Evolutionary conservation across 306 rosid genomes (phyloP), one percentile per base, ranked within the genome.

Genomic region (Heteromeles arbutifolia): DNA sequence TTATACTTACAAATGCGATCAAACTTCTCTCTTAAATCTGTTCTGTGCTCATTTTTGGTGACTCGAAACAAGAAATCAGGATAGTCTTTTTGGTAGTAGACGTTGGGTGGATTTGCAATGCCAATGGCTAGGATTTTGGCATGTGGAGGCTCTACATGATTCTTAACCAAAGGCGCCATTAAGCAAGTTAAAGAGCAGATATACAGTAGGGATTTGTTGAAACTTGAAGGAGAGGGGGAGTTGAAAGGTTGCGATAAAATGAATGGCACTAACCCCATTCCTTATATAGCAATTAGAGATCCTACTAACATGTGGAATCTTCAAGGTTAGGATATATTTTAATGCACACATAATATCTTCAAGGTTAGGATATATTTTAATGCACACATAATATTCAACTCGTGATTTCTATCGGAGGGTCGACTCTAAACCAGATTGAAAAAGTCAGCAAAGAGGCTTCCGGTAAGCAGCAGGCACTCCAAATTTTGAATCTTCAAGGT

Each of bases 1-100:
- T 3, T 14, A 37, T 14, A 48, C 79, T 75, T 85, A 83, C 88
- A 87, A 6, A 87, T 85, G 48, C 85, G 85, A 4, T 76, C 76
- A 11, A 87, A 44, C 70, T 78, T 82, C 9, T 12, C 34, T 13
- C 17, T 61, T 4, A 61, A 15, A 10, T 22, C 21, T 4, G 34
- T 61, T 8, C 4, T 26, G 18, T 61, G 34, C 4, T 61, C 34
- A 18, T 11, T 25, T 25, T 61, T 61, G 1, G 34, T 26, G 1
- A 61, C 65, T 61, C 34, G 34, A 3, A 61, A 61, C 0, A 61
- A 26, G 34, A 61, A 61, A 61, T 61, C 34, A 4, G 65, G 65
- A 61, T 61, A 61, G 1, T 61, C 50, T 11, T 61, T 5, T 61
- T 61, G 65, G 65, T 61, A 26, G 19, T 61, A 61, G 17, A 17